Evolutionary conservation across 2,329 filamentous ascomycete genomes (phyloP), one percentile per base, ranked within the genome.

Genomic region (Venturia pyrina): DNA sequence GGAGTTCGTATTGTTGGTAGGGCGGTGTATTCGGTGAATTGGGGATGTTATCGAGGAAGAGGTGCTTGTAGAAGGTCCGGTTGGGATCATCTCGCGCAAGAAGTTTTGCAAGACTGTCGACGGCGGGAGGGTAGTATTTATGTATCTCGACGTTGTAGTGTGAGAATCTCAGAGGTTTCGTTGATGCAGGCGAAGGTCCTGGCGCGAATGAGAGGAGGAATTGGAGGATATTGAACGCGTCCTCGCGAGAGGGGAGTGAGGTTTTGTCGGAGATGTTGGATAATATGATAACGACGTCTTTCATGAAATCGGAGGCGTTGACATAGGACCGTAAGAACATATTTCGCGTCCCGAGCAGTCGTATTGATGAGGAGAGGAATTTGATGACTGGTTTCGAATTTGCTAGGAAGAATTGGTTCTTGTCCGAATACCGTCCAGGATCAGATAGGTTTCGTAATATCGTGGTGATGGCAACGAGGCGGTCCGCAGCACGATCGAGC

Each of bases 271-370:
- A 87, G 61, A 96, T 86, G 75, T 99, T 98, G 66, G 93, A 97
- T 65, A 99, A 81, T 70, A 96, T 87, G 19, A 91, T 88, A 66
- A 98, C 86, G 40, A 92, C 81, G 75, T 99, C 95, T 78, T 99
- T 99, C 90, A 97, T 96, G 72, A 98, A 93, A 76, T 99, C 95
- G 69, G 97, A 80, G 0, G 90, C 95, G 76, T 97, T 96, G 72
- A 85, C 82, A 69, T 95, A 85, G 3, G 87, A 91, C 48, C 91
- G 87, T 53, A 98, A 79, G 40, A 98, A 83, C 83, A 93, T 90
- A 70, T 91, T 91, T 17, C 92, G 88, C 4, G 93, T 97, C 40
- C 93, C 95, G 17, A 98, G 82, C 70, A 95, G 90, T 67, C 92
- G 84, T 68, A 98, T 92, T 4, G 93, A 85, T 59, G 87, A 87